Evolutionary conservation across 768 basidiomycete genomes (phyloP).

Genomic region (Dioszegia aurantiaca): DNA sequence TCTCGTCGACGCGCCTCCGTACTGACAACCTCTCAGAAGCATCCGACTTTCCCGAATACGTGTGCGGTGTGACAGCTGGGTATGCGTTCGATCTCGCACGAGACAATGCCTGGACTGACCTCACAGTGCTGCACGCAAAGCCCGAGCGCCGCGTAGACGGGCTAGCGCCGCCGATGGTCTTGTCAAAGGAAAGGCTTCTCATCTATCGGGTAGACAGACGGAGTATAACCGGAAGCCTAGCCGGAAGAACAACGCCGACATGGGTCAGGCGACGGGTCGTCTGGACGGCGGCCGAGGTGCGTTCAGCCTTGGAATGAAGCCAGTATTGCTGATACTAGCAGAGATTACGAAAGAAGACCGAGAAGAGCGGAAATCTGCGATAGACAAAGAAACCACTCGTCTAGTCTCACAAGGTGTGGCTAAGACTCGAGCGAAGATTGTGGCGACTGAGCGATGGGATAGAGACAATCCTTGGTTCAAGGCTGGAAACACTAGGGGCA

Average conservation of each 20-base stretch:
- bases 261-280: slow-evolving; percentile 32
- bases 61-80: slow-evolving; percentile 46
- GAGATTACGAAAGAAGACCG: slow-evolving; percentile 44
- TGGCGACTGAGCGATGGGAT: slow-evolving; percentile 32
- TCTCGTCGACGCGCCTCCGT: background rate
- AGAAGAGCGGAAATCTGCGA: slow-evolving; percentile 25
- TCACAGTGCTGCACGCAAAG: slow-evolving; percentile 38
- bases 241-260: slow-evolving; percentile 36
- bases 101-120: background rate
- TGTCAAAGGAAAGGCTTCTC: slow-evolving; percentile 41
- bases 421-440: slow-evolving; percentile 31
- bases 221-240: slow-evolving; percentile 47
- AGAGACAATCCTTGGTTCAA: slow-evolving; percentile 43
- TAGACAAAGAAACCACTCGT: slow-evolving; percentile 23
- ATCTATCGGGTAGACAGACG: slow-evolving; percentile 46
- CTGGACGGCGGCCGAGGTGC: slow-evolving; percentile 40
- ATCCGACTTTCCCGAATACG: slow-evolving; percentile 49
- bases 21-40: slow-evolving; percentile 15
- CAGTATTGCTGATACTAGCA: slow-evolving; percentile 11
- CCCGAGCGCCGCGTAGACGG: slow-evolving; percentile 26
- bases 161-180: slow-evolving; percentile 25
- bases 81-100: slow-evolving; percentile 10
- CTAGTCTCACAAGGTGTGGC: slow-evolving; percentile 27
- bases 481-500: slow-evolving; percentile 38
- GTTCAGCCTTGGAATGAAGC: slow-evolving; percentile 8